Conservation (phyloP, 768 basidiomycete species). For the Mycena olivaceomarginata region DNA sequence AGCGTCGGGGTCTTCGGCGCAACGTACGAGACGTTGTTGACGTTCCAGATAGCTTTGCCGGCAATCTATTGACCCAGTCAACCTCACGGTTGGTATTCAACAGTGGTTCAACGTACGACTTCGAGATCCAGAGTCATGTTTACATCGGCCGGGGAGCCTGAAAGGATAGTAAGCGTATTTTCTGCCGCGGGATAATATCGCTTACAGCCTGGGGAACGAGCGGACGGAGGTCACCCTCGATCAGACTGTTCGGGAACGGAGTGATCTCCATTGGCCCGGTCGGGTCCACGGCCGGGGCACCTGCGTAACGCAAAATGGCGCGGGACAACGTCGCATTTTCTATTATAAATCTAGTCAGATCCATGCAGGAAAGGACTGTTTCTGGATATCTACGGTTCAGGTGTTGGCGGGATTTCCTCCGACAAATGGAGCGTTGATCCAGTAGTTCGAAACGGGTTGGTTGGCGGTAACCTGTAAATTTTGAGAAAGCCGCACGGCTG, state of each 20-base stretch:
- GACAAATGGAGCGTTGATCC: slow-evolving; percentile 55
- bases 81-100: slow-evolving; percentile 49
- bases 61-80: slow-evolving; percentile 24
- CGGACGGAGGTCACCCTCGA: slow-evolving; percentile 34
- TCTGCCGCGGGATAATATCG: background rate
- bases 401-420: slow-evolving; percentile 54
- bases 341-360: background rate
- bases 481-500: background rate
- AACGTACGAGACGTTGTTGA: slow-evolving; percentile 56
- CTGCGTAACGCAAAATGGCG: slow-evolving; percentile 60
- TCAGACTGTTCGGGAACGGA: slow-evolving; percentile 39
- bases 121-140: slow-evolving; percentile 24
- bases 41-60: slow-evolving; percentile 54
- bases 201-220: slow-evolving; percentile 25
- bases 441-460: slow-evolving; percentile 68
- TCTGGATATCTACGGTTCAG: slow-evolving; percentile 26
- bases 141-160: slow-evolving; percentile 48
- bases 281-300: slow-evolving; percentile 57
- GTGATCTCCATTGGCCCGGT: slow-evolving; percentile 45
- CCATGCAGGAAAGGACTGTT: background rate
- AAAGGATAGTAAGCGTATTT: slow-evolving; percentile 18
- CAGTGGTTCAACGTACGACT: slow-evolving; percentile 46
- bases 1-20: slow-evolving; percentile 46
- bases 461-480: slow-evolving; percentile 57
- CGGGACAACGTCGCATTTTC: slow-evolving; percentile 45